Base-by-base conservation (phyloP, 306 rosid genomes). In the Cucurbita pepo region DNA sequence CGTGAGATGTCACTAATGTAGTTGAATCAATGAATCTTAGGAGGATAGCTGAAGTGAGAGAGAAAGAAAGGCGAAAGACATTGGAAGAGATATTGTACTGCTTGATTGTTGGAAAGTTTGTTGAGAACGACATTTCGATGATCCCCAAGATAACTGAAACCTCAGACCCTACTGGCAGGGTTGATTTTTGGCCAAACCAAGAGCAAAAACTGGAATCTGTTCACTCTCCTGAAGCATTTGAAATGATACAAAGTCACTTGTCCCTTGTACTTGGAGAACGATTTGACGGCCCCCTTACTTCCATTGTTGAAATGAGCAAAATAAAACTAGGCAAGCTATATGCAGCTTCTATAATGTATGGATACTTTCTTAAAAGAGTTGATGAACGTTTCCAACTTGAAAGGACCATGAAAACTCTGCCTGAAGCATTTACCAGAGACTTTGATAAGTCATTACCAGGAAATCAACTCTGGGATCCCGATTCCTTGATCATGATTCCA, bases 291-390 rank as follows among this genome's bases (percentile, higher is more conserved):
- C 99, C 99, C 56, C 95, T 91, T 8, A 83, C 85, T 78, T 69
- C 92, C 37, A 44, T 71, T 63, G 87, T 89, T 79, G 86, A 89
- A 86, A 89, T 94, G 56, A 91, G 97, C 82, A 94, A 91, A 85
- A 87, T 94, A 41, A 94, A 91, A 77, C 85, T 94, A 52, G 98
- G 97, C 41, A 94, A 94, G 87, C 79, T 94, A 59, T 94, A 94
- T 82, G 98, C 98, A 58, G 96, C 98, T 83, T 94, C 98, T 15
- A 86, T 94, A 64, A 94, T 94, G 96, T 94, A 94, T 16, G 98
- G 98, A 67, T 94, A 94, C 78, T 94, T 94, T 64, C 95, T 94
- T 56, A 90, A 79, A 82, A 89, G 98, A 81, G 96, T 94, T 41
- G 98, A 94, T 80, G 87, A 94, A 44, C 86, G 98, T 74, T 94